A percentile compares a stretch with the other conserved stretches of the same genome.
Conservation (phyloP, 1,139 yeast species). For the Diutina sp. region DNA sequence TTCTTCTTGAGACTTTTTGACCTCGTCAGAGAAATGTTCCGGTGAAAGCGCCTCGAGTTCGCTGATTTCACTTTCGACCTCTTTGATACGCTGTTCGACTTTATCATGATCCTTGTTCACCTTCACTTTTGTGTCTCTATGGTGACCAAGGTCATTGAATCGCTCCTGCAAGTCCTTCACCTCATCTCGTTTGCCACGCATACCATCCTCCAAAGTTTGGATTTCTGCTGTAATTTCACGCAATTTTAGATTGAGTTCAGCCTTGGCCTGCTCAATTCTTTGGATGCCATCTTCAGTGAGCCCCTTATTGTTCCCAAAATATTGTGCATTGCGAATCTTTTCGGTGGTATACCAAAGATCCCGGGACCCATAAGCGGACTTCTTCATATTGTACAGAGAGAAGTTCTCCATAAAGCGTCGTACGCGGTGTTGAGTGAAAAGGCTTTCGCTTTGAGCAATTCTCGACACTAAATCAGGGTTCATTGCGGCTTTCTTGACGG, state of each 20-base stretch:
- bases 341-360: slow-evolving; percentile 35
- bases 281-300: slow-evolving; percentile 23
- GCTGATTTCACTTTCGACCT: not conserved
- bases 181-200: slow-evolving; percentile 1
- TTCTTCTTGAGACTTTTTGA: not conserved
- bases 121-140: not conserved
- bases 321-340: slow-evolving; percentile 11
- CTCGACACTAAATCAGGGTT: slow-evolving; percentile 24
- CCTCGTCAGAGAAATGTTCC: not conserved
- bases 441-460: slow-evolving; percentile 8
- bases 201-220: not conserved
- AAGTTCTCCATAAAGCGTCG: slow-evolving; percentile 33
- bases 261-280: slow-evolving; percentile 7
- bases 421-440: not conserved
- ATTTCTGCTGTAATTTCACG: not conserved
- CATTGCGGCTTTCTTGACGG: slow-evolving; percentile 39
- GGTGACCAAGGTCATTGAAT: not conserved
- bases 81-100: not conserved
- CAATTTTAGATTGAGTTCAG: not conserved
- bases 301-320: slow-evolving; percentile 31
- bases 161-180: slow-evolving; percentile 4
- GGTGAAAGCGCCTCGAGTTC: not conserved
- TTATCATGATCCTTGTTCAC: not conserved
- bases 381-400: slow-evolving; percentile 28
- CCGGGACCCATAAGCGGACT: slow-evolving; percentile 46